Evolutionary conservation across 2,329 filamentous ascomycete species (phyloP).

Genomic region (Pseudogymnoascus sp.): DNA sequence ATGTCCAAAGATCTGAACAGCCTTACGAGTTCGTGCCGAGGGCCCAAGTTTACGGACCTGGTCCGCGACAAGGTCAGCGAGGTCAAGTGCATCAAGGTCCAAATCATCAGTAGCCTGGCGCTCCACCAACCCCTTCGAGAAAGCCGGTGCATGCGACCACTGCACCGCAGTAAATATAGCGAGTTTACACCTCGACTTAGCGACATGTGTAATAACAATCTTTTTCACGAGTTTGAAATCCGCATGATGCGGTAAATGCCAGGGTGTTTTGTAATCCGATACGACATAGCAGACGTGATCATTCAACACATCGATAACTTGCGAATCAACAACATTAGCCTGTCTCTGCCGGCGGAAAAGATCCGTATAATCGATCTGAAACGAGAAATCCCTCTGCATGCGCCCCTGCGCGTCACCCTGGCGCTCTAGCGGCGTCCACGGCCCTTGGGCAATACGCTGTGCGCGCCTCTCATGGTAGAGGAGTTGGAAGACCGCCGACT

Average conservation of each 20-base stretch:
- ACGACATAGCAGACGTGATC: constrained; percentile 65
- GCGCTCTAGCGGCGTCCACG: constrained; percentile 63
- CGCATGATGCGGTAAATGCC: constrained; percentile 76
- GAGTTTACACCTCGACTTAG: constrained; percentile 87
- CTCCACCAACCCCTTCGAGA: constrained; percentile 54
- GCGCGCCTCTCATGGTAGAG: constrained; percentile 77
- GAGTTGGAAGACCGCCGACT: constrained; percentile 86
- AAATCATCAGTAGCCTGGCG: constrained; percentile 68
- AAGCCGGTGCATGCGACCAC: constrained; percentile 63
- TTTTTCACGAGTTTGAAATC: constrained; percentile 79
- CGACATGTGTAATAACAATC: constrained; percentile 85
- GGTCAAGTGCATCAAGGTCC: constrained; percentile 60
- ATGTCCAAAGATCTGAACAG: constrained; percentile 70
- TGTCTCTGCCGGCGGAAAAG: constrained; percentile 54
- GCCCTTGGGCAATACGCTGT: constrained; percentile 72
- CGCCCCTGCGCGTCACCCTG: constrained; percentile 40
- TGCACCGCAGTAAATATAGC: constrained; percentile 81
- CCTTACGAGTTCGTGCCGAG: constrained; percentile 66
- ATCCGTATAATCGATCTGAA: constrained; percentile 61
- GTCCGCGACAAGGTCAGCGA: constrained; percentile 67
- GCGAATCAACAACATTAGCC: constrained; percentile 65
- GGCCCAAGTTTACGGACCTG: constrained; percentile 67
- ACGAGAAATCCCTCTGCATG: constrained; percentile 71
- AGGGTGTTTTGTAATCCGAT: constrained; percentile 49
- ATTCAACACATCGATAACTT: constrained; percentile 74